Base-by-base conservation (phyloP, 2,329 filamentous ascomycete genomes). In the Aspergillus fructus region DNA sequence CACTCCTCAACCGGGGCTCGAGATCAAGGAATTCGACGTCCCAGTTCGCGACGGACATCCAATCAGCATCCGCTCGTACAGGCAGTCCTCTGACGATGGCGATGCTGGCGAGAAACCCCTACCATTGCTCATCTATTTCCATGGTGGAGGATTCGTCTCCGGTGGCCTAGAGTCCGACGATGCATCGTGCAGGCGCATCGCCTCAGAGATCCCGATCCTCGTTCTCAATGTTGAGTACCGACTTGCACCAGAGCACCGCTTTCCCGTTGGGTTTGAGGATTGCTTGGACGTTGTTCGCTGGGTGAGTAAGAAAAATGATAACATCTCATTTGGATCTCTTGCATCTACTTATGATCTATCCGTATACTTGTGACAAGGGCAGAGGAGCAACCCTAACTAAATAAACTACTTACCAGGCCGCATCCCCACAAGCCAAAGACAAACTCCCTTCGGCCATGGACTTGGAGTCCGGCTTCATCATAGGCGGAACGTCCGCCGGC, bases 171-270 rank as follows among this genome's bases (percentile, higher is more conserved):
- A 74, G 13, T 75, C 73, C 19, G 78, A 80, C 55, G 76, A 78
- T 57, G 49, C 71, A 12, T 72, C 76, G 19, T 79, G 76, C 58
- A 68, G 77, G 8, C 67, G 71, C 58, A 71, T 80, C 53, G 67
- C 69, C 1, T 57, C 65, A 8, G 69, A 76, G 27, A 57, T 76
- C 19, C 68, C 72, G 0, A 68, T 75, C 24, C 72, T 81, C 0
- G 78, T 78, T 15, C 70, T 83, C 7, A 79, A 79, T 56, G 74
- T 83, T 4, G 79, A 81, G 17, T 83, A 84, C 61, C 72, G 81
- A 1, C 74, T 82, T 33, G 81, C 80, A 7, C 82, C 81, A 0
- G 81, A 82, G 56, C 70, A 82, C 60, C 69, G 71, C 23, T 84
- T 83, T 56, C 81, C 82, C 0, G 70, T 68, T 1, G 76, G 76